Evolutionary conservation across 2,329 filamentous ascomycete genomes (phyloP), one percentile per base, ranked within the genome.

Genomic region (Furcasterigmium furcatum): DNA sequence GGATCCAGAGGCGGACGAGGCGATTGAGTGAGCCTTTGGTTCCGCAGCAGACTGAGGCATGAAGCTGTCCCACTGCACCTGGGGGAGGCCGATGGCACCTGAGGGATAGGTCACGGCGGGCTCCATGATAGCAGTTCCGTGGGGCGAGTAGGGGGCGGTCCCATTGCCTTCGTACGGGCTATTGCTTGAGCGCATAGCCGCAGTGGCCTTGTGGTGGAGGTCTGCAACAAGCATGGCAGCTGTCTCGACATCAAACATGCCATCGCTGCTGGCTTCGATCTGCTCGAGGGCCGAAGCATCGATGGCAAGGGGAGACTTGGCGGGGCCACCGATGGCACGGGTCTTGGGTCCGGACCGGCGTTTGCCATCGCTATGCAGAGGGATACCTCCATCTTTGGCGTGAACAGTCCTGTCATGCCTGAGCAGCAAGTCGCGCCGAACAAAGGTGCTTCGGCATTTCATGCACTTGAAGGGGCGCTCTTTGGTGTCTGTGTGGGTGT

Each of bases 201-300:
- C 76, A 36, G 91, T 92, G 59, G 78, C 91, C 76, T 96, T 96
- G 75, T 96, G 91, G 72, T 96, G 92, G 64, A 97, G 87, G 72
- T 97, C 91, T 64, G 92, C 94, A 74, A 99, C 95, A 66, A 99
- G 82, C 90, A 97, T 96, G 57, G 94, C 94, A 57, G 94, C 94
- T 58, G 92, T 91, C 77, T 99, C 92, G 61, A 96, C 87, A 66
- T 96, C 94, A 62, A 96, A 91, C 70, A 92, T 87, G 65, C 85
- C 87, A 66, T 96, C 92, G 65, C 85, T 88, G 70, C 85, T 88
- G 59, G 87, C 88, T 69, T 96, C 91, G 61, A 97, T 91, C 68
- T 96, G 91, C 71, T 96, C 91, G 58, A 96, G 74, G 46, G 89
- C 86, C 39, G 89, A 84, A 41, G 90, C 84, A 63, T 97, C 94